phyloP scores from a whole-genome alignment of 169 alveolate species.

The Cryptosporidium sp. region DNA sequence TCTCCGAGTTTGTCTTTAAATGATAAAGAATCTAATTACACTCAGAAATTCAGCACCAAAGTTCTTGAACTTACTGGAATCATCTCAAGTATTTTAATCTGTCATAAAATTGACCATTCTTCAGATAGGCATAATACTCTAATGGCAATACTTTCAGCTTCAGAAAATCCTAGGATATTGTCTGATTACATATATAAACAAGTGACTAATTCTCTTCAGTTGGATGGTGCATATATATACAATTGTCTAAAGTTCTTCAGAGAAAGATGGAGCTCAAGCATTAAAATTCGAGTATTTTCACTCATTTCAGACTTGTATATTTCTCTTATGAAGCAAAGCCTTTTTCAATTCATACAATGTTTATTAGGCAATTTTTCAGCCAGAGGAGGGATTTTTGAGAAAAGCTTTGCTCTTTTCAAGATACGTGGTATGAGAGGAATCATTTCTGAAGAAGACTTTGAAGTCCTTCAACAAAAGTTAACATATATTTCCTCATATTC shows the following conservation, averaged over 20 bases:
- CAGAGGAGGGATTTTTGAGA: conserved; percentile 60
- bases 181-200: conserved; percentile 39
- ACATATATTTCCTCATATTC: conserved; percentile 30
- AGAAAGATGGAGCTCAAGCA: conserved; percentile 41
- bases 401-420: conserved; percentile 51
- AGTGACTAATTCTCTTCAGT: conserved; percentile 12
- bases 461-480: conserved; percentile 43
- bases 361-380: conserved; percentile 23
- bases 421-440: conserved; percentile 41
- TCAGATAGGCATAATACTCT: conserved; percentile 5
- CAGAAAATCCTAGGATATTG: conserved; percentile 50
- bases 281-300: conserved; percentile 36
- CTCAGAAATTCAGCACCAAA: not conserved
- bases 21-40: not conserved
- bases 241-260: conserved; percentile 46
- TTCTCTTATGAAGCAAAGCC: conserved; percentile 34
- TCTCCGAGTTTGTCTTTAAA: not conserved
- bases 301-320: conserved; percentile 33
- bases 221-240: conserved; percentile 51
- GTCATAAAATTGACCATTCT: conserved; percentile 12
- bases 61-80: conserved; percentile 32
- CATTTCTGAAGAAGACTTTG: conserved; percentile 38
- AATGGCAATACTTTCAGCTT: conserved; percentile 64
- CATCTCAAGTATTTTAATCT: conserved; percentile 18
- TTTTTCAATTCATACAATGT: conserved; percentile 43